Evolutionary conservation across 805 yeast genomes (phyloP), one percentile per base, ranked within the genome.

Genomic region (Sungouiella thailandica): DNA sequence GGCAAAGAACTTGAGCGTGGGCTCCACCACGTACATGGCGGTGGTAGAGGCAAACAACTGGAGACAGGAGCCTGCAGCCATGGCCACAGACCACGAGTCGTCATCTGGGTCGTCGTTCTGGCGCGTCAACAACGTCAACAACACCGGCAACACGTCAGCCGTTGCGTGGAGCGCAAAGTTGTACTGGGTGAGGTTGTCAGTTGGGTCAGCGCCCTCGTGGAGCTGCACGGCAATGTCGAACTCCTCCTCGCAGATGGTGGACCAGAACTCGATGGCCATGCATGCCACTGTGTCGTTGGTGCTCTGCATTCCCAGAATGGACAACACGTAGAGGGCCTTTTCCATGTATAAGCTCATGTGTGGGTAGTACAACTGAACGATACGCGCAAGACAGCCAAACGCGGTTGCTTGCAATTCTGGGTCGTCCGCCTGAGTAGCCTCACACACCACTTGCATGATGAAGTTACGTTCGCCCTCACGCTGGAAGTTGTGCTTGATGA

Each of bases 261-360:
- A 80, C 98, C 98, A 93, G 58, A 93, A 90, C 65, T 93, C 98
- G 37, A 93, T 93, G 19, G 98, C 97, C 97, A 90, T 89, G 55
- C 97, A 87, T 1, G 96, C 83, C 19, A 93, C 97, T 49, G 76
- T 76, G 50, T 84, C 95, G 62, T 86, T 83, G 22, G 64, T 54
- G 37, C 87, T 80, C 60, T 81, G 81, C 96, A 93, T 93, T 28
- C 97, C 97, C 14, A 80, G 64, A 28, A 90, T 88, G 4, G 97
- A 89, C 39, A 93, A 71, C 12, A 87, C 86, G 49, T 83, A 93
- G 34, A 93, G 65, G 2, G 98, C 98, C 67, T 86, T 88, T 62
- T 90, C 97, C 98, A 93, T 93, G 60, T 93, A 93, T 35, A 89
- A 78, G 42, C 83, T 76, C 98, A 93, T 93, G 65, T 76, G 82